A percentile compares a stretch with the other conserved stretches of the same genome.
phyloP scores from a whole-genome alignment of 441 rosid genomes.

The Omphalea diandra region DNA sequence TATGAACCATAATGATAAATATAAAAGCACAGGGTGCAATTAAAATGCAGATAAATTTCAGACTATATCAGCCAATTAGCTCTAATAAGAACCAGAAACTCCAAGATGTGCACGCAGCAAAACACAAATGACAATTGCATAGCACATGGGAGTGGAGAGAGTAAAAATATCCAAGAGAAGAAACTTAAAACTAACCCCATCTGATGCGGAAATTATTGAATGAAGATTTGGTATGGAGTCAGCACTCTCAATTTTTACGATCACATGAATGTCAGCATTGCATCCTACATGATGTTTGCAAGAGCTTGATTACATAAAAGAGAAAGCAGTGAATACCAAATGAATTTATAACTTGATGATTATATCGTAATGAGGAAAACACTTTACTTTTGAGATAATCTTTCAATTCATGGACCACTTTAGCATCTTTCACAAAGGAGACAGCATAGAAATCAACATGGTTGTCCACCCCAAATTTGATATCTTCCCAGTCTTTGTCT shows the following conservation, averaged over 20 bases:
- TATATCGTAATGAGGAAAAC: not conserved
- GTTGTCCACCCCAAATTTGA: conserved; percentile 95
- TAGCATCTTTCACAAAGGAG: conserved; percentile 95
- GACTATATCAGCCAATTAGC: no score
- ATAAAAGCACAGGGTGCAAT: conserved; percentile 17
- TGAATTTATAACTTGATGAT: not conserved
- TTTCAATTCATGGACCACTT: conserved; percentile 85
- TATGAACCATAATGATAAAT: no score
- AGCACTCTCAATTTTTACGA: conserved; percentile 88
- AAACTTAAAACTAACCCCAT: conserved; percentile 69
- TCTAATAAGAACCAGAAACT: not conserved
- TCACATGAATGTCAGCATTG: conserved; percentile 79
- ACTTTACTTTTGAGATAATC: conserved; percentile 71
- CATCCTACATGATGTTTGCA: conserved; percentile 49
- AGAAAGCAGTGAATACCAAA: conserved; percentile 4
- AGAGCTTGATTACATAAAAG: conserved; percentile 18
- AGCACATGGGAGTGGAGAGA: not conserved
- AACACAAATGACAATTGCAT: not conserved
- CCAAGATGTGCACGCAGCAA: not conserved
- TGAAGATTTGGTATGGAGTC: conserved; percentile 92
- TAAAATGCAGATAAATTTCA: no score
- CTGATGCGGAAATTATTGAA: conserved; percentile 83
- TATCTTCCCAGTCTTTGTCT: conserved; percentile 99
- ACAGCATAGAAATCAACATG: conserved; percentile 98
- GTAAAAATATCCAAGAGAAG: conserved; percentile 11